A percentile compares a stretch with the other conserved stretches of the same genome.
phyloP scores from a whole-genome alignment of 2,329 filamentous ascomycete species.

The Apiospora phragmitis region DNA sequence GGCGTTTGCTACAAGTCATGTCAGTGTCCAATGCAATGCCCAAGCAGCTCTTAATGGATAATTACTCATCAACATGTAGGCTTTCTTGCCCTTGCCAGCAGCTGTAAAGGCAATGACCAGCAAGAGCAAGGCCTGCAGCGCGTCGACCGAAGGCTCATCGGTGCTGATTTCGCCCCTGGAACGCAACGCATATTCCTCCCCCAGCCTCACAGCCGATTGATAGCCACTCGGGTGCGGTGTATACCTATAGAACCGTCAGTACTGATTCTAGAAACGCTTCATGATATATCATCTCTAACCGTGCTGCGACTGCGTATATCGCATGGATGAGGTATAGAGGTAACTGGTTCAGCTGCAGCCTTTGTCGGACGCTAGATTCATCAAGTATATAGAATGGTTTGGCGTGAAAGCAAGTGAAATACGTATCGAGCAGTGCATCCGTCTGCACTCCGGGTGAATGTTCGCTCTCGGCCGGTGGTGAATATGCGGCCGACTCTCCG shows the following conservation, averaged over 20 bases:
- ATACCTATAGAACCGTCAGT: constrained; percentile 53
- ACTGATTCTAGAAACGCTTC: constrained; percentile 9
- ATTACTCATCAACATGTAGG: constrained; percentile 81
- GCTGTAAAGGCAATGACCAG: constrained; percentile 76
- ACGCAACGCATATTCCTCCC: constrained; percentile 72
- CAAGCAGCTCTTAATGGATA: background rate
- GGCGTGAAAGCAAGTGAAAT: constrained; percentile 76
- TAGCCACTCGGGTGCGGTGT: constrained; percentile 67
- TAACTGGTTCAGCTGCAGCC: constrained; percentile 68
- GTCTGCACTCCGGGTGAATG: constrained; percentile 48
- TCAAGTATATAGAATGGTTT: constrained; percentile 83
- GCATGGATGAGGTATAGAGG: constrained; percentile 54
- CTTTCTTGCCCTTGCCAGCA: constrained; percentile 77
- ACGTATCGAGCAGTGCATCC: constrained; percentile 71
- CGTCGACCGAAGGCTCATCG: constrained; percentile 79
- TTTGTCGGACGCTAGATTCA: constrained; percentile 72
- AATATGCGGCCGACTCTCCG: constrained; percentile 43
- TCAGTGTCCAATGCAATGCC: constrained; percentile 32
- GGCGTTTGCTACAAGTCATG: constrained; percentile 58
- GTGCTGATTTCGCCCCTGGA: constrained; percentile 71
- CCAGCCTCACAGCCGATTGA: constrained; percentile 65
- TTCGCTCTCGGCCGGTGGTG: constrained; percentile 44
- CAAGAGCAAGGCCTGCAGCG: constrained; percentile 73
- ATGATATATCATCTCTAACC: constrained; percentile 43
- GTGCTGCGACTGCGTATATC: constrained; percentile 62